Evolutionary conservation across 2,329 filamentous ascomycete species (phyloP), one percentile per base, ranked within the genome.

Genomic region (Sporothrix euskadiensis): DNA sequence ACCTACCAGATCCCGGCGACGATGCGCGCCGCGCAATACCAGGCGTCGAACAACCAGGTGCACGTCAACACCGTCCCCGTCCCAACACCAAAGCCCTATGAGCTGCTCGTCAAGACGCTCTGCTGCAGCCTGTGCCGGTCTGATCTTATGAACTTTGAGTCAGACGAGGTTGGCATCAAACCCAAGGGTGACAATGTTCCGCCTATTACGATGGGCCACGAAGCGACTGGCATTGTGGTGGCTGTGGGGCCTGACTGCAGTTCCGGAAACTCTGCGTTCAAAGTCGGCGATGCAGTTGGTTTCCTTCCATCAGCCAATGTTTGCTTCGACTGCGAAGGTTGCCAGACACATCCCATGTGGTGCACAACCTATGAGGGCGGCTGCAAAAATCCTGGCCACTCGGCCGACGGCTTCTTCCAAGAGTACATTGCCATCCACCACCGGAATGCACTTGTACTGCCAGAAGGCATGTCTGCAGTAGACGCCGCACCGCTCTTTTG

Each of bases 201-300:
- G 4, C 77, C 73, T 19, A 77, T 73, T 69, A 78, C 73, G 3
- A 75, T 79, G 35, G 88, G 89, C 69, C 90, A 92, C 78, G 90
- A 92, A 77, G 90, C 91, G 75, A 90, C 89, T 0, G 90, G 90
- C 5, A 83, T 85, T 68, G 85, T 92, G 16, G 71, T 72, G 14
- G 49, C 32, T 0, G 49, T 69, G 1, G 71, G 71, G 1, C n/a
- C 32, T 0, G 44, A 66, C 4, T 69, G 84, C 61, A 88, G 84
- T 77, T 9, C 12, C 0, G 44, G n/a, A 0, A 85, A 80, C n/a
- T 63, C 35, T 0, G 4, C 8, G 0, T 84, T 91, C 74, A 82
- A 86, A 75, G 84, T 86, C 73, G 90, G 90, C 12, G 90, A 92
- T 78, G 82, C 84, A 59, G 83, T 92, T 35, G 89, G 78, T 4